phyloP scores from a whole-genome alignment of 768 basidiomycete species.

The Agrocybe chaxingu region DNA sequence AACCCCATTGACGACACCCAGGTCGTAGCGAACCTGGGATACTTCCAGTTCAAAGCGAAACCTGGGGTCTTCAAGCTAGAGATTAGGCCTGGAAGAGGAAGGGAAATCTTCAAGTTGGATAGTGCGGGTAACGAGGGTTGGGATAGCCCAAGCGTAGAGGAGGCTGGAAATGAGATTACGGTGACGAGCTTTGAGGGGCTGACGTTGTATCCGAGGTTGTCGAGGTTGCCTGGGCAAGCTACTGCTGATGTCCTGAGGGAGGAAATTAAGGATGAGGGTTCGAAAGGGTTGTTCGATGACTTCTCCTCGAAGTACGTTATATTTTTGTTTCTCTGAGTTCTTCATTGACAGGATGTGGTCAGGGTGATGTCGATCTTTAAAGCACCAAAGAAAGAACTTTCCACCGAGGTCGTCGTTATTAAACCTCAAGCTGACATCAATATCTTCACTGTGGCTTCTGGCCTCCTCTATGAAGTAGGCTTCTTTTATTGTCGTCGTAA shows the following conservation, averaged over 20 bases:
- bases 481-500: neutral
- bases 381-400: constrained; percentile 22
- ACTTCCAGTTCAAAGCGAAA: constrained; percentile 91
- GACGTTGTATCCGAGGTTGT: constrained; percentile 81
- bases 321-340: neutral
- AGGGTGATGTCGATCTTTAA: constrained; percentile 48
- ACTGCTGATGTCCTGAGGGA: constrained; percentile 72
- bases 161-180: constrained; percentile 71
- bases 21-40: constrained; percentile 93
- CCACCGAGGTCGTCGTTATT: constrained; percentile 17
- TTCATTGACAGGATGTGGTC: constrained; percentile 11
- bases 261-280: constrained; percentile 23
- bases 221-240: constrained; percentile 74
- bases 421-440: constrained; percentile 86
- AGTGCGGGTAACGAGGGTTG: constrained; percentile 90
- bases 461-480: constrained; percentile 88
- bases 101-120: constrained; percentile 77
- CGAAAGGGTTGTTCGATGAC: constrained; percentile 41
- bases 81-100: constrained; percentile 79
- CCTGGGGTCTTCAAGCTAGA: constrained; percentile 85
- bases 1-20: constrained; percentile 78
- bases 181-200: constrained; percentile 89
- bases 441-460: constrained; percentile 98
- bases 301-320: constrained; percentile 49
- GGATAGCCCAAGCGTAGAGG: constrained; percentile 69